Evolutionary conservation across 352 stramenopile species (phyloP).

Genomic region (Phytopythium helicoides): DNA sequence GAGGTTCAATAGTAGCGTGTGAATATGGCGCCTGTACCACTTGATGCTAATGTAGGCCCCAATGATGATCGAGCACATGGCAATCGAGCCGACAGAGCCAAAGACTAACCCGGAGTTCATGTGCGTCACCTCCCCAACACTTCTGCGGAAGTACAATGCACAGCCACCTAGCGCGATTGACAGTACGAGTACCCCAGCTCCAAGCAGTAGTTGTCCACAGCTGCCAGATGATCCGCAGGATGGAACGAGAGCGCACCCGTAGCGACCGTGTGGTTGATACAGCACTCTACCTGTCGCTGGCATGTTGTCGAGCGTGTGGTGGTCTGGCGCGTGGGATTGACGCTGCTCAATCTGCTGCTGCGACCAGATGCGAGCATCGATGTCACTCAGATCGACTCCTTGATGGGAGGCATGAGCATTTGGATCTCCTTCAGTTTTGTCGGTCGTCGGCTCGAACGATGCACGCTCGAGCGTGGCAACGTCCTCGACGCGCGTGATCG

Average conservation of each 20-base stretch:
- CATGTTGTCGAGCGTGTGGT: background rate
- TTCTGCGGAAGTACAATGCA: conserved; percentile 38
- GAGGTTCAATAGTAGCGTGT: conserved; percentile 68
- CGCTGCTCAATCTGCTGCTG: background rate
- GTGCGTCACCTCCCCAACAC: conserved; percentile 35
- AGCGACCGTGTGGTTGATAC: background rate
- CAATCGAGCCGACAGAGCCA: conserved; percentile 51
- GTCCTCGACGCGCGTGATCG: background rate
- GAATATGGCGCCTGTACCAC: conserved; percentile 66
- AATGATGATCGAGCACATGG: conserved; percentile 61
- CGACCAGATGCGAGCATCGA: background rate
- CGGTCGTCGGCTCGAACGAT: background rate
- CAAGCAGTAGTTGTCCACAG: conserved; percentile 37
- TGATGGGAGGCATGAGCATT: too few relatives aligned
- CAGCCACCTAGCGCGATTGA: conserved; percentile 46
- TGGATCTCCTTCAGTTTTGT: too few relatives aligned
- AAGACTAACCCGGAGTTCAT: conserved; percentile 68
- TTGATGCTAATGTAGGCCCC: conserved; percentile 39
- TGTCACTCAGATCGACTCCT: background rate
- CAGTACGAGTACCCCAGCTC: conserved; percentile 25
- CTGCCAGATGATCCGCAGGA: background rate
- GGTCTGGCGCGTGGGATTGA: background rate
- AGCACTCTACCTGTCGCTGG: background rate
- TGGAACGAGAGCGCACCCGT: background rate
- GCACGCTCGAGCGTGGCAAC: background rate